These are phyloP conservation scores for Pythium plurisporium DNA, from an alignment of 352 stramenopile species.

Conservation along the genomic window DNA sequence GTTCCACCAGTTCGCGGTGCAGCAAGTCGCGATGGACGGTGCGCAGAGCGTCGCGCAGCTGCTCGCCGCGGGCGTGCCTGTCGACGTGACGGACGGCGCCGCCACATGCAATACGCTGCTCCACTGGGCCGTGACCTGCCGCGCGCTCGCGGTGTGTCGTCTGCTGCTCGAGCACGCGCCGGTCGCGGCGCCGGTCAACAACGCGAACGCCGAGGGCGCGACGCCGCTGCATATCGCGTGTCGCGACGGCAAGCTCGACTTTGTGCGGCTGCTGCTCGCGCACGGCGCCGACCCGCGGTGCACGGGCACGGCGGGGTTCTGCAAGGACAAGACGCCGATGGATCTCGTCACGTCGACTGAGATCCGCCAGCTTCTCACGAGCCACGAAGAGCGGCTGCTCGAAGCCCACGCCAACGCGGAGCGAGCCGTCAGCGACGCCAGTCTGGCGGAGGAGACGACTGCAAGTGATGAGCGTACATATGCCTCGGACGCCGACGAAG, in stretches of 20 bases:
- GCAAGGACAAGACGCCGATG: slow-evolving; percentile 46
- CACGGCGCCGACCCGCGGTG: slow-evolving; percentile 40
- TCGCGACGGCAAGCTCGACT: slow-evolving; percentile 46
- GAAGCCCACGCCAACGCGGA: not conserved
- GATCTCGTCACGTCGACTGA: slow-evolving; percentile 52
- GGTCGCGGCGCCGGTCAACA: slow-evolving; percentile 37
- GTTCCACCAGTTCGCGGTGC: slow-evolving; percentile 86
- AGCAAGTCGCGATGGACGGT: slow-evolving; percentile 72
- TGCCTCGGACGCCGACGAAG: not conserved
- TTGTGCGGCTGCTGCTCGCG: slow-evolving; percentile 44
- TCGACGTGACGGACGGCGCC: slow-evolving; percentile 45
- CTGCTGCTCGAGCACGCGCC: slow-evolving; percentile 44
- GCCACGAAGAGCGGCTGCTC: slow-evolving; percentile 14
- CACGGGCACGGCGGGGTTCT: slow-evolving; percentile 42
- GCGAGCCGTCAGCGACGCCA: not conserved
- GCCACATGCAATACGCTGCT: slow-evolving; percentile 51
- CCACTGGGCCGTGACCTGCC: slow-evolving; percentile 77
- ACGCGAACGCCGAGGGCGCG: slow-evolving; percentile 60
- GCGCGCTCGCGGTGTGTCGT: slow-evolving; percentile 48
- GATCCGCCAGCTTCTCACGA: slow-evolving; percentile 31
- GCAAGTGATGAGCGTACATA: not conserved
- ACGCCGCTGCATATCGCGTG: slow-evolving; percentile 77
- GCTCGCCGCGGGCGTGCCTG: slow-evolving; percentile 52
- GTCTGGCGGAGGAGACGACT: not conserved
- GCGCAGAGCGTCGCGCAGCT: slow-evolving; percentile 50